These are phyloP conservation scores for Alectoria sarmentosa DNA, from an alignment of 495 filamentous ascomycete species.

Conservation along the genomic window DNA sequence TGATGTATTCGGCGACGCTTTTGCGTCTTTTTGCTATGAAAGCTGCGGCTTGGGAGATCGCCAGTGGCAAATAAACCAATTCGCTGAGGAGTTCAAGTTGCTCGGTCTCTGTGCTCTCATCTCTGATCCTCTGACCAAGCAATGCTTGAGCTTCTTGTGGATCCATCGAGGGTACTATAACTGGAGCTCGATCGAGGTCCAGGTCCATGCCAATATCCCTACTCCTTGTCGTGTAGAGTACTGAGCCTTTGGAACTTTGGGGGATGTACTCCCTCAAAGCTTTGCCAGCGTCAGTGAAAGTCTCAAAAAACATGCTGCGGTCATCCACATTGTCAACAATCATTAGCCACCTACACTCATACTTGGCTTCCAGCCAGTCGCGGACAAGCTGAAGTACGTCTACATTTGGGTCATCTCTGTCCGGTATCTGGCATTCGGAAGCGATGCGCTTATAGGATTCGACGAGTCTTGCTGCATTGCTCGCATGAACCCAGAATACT, in stretches of 20 bases:
- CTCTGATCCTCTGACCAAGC: conserved; percentile 5
- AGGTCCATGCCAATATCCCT: conserved; percentile 23
- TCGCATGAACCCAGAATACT: conserved; percentile 44
- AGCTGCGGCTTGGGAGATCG: conserved; percentile 31
- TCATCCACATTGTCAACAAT: conserved; percentile 36
- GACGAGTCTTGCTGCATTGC: conserved; percentile 34
- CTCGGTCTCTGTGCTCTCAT: conserved; percentile 5
- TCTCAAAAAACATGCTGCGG: conserved; percentile 24
- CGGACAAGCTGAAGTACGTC: conserved; percentile 18
- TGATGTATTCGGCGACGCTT: conserved; percentile 22
- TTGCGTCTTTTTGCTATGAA: conserved; percentile 30
- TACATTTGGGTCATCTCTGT: conserved; percentile 5
- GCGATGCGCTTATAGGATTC: conserved; percentile 40
- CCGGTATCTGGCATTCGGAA: conserved; percentile 25
- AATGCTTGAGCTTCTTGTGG: conserved; percentile 15
- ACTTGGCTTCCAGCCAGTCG: conserved; percentile 14
- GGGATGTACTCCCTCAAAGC: conserved; percentile 32
- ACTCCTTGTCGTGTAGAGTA: conserved; percentile 39
- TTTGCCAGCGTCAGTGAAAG: conserved; percentile 8
- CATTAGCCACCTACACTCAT: conserved; percentile 30
- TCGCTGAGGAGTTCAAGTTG: conserved; percentile 24
- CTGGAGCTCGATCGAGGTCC: not conserved
- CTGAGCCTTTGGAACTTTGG: conserved; percentile 30
- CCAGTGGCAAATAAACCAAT: conserved; percentile 33
- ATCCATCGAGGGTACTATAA: conserved; percentile 5